A percentile compares a stretch with the other conserved stretches of the same genome.
Evolutionary conservation across 148 eudicot genomes (phyloP).

Genomic region (Silene latifolia): DNA sequence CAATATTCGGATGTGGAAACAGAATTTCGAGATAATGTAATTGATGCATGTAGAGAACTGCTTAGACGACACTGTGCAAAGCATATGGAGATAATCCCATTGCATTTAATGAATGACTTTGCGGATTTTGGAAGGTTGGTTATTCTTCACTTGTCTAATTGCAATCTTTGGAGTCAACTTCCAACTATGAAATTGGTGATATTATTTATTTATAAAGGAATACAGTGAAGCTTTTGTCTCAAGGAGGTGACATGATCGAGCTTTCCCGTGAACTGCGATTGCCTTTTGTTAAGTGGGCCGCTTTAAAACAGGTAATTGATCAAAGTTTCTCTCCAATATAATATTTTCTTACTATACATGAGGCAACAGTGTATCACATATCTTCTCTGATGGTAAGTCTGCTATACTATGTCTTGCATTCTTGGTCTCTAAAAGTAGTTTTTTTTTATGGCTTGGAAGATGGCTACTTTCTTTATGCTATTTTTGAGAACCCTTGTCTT

Average conservation of each 20-base stretch:
- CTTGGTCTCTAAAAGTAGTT: background rate
- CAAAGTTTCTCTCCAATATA: background rate
- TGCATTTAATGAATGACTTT: constrained; percentile 62
- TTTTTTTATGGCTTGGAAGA: background rate
- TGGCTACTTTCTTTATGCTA: background rate
- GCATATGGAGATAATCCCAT: constrained; percentile 69
- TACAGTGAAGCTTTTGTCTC: constrained; percentile 72
- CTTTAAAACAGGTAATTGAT: constrained; percentile 61
- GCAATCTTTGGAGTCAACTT: background rate
- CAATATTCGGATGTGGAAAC: constrained; percentile 62
- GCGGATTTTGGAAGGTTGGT: constrained; percentile 51
- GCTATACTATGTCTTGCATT: background rate
- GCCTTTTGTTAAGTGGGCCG: constrained; percentile 78
- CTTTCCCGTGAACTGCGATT: constrained; percentile 83
- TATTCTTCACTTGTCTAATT: constrained; percentile 2
- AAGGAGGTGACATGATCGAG: constrained; percentile 88
- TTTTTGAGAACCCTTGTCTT: background rate
- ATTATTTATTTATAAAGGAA: constrained; percentile 41
- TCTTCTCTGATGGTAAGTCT: background rate
- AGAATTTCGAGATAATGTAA: constrained; percentile 62
- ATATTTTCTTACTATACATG: background rate
- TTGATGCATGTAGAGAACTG: constrained; percentile 52
- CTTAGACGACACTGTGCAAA: constrained; percentile 78
- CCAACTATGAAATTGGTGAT: constrained; percentile 2
- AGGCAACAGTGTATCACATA: background rate